Base-by-base conservation (phyloP, 139 green algal genomes). In the Pseudopediastrum boryanum region DNA sequence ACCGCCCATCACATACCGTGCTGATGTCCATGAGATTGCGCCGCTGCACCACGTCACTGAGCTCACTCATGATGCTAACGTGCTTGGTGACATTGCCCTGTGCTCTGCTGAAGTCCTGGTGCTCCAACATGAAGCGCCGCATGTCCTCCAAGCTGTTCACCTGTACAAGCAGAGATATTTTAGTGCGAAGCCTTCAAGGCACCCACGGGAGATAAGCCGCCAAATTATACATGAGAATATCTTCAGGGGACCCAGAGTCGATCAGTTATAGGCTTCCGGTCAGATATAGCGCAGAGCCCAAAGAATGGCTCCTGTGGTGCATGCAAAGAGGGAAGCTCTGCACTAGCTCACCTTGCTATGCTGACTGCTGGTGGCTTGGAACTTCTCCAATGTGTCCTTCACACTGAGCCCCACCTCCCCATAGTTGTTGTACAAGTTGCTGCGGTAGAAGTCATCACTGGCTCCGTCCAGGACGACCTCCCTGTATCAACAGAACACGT, bases 11-110 rank as follows among this genome's bases (percentile, higher is more conserved):
- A 69, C 73, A 39, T 36, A 92, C 85, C 71, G 72, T 84, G 31
- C 84, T 89, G 7, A 95, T 72, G 48, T 90, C 82, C 91, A 97
- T 95, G 43, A 97, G 89, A 16, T 66, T 77, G 9, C 94, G 81
- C 13, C 35, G 61, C 19, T 85, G 75, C 25, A 97, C 89, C 2
- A 78, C 74, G 19, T 88, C 85, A 21, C 69, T 88, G 31, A 98
- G 87, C 85, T 93, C 86, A 12, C 76, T 89, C 83, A 97, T 92
- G 33, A 98, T 83, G 44, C 93, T 93, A 5, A 98, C 94, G 81
- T 98, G 94, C 88, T 97, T 97, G 79, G 85, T 88, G 2, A 95
- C 92, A 36, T 94, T 90, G 52, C 80, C 78, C 83, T 95, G 87
- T 21, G 85, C 77, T 46, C 66, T 63, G 59, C 63, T 78, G 84